Base-by-base conservation (phyloP, 2,329 filamentous ascomycete genomes). In the Paramyrothecium sp. region DNA sequence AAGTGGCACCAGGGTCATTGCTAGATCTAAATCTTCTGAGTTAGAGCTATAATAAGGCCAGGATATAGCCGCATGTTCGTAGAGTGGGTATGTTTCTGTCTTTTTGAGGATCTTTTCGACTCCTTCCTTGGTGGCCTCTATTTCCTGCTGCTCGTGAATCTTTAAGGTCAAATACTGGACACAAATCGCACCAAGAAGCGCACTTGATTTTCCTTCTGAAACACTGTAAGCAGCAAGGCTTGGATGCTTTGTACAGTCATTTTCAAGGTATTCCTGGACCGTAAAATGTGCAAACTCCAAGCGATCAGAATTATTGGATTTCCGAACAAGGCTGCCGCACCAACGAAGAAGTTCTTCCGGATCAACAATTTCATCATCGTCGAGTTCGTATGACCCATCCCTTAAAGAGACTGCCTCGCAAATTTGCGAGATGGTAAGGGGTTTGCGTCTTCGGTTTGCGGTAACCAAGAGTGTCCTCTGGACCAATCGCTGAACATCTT, bases 211-310 rank as follows among this genome's bases (percentile, higher is more conserved):
- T 0, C 1, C 0, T 1, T 5, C 7, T 0, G 54, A 7, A 2
- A 61, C 10, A 19, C 16, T 10, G 20, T 58, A 63, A 0, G 50
- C 30, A 2, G 17, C 16, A 1, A 63, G 17, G 0, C 21, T 50
- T 0, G 19, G 3, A 4, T 41, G 13, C 1, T 3, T 44, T 0
- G 57, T 11, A 0, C 23, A 53, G 1, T 3, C 17, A 41, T 52
- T 3, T 13, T 56, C 23, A 19, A 64, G 53, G 13, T 56, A 64
- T 3, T 64, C 62, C 8, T 50, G 46, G 2, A 64, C 62, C 1
- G 62, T 56, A 30, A 64, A 64, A 1, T 64, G 62, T 0, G 62
- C 60, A 38, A 58, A 58, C 3, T 63, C 63, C 4, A 64, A 53
- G 20, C 17, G 22, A n/a, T 51, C 46, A n/a, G 44, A 22, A 11